Base-by-base conservation (phyloP, 2,329 filamentous ascomycete species). In the Camptophora hylomeconis region DNA sequence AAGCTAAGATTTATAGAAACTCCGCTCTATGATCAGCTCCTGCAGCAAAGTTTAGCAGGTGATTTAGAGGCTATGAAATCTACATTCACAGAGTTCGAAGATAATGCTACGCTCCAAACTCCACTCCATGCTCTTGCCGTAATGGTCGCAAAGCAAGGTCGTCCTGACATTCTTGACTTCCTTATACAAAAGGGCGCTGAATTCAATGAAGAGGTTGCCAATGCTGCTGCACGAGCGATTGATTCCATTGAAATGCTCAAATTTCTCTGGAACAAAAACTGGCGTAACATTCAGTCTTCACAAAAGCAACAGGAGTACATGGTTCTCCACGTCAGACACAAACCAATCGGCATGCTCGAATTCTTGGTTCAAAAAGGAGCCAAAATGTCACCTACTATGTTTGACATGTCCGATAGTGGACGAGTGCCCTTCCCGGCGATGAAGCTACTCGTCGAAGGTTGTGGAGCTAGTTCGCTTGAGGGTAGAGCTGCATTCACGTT, bases 391-490 rank as follows among this genome's bases (percentile, higher is more conserved):
- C 25, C 25, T 7, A 15, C 11, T 17, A 6, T 27, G 14, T 27
- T 27, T 17, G 25, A 27, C 25, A 7, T 27, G 25, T 7, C 25
- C 25, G 15, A 27, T 17, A 27, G 25, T 27, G 25, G 25, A 16
- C 17, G 8, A 27, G 15, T 27, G 12, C 19, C 25, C 25, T 17
- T 27, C 19, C 25, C 25, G 19, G 25, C 15, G 25, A 17, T 27
- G 25, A 27, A 27, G 25, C 12, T 27, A 27, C 25, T 27, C 14
- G 25, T 27, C 5, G 25, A 27, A 17, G 25, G 25, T 17, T 27
- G 25, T 17, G 25, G 25, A 17, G 25, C 25, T 10, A 17, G 14
- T 17, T 27, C 25, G 25, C 25, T 27, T 17, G 16, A 27, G 25
- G 25, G 25, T n/a, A 27, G n/a, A 17, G 25, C 25, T 11, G 15